Base-by-base conservation (phyloP, 1,284 basidiomycete genomes). In the Trametes sp. region DNA sequence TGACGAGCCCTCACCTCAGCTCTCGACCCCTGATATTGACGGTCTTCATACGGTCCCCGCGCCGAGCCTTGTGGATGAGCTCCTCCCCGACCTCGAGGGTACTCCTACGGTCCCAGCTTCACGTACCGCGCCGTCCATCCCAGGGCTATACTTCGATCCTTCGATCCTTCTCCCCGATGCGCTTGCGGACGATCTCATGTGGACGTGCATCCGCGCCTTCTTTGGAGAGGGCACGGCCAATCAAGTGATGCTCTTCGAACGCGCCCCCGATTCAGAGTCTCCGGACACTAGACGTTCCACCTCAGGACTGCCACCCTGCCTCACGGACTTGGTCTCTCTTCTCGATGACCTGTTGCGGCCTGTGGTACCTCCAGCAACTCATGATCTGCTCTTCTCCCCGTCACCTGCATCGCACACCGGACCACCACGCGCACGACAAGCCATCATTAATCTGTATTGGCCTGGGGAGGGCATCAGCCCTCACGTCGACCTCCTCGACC, bases 381-480 rank as follows among this genome's bases (percentile, higher is more conserved):
- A 87, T 59, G 68, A 75, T 11, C 76, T 87, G 31, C 77, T 92
- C 28, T 90, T 89, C 72, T 87, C 84, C 3, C 65, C 69, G 1
- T 62, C 66, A 23, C 66, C 64, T 10, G 70, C 72, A 2, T 60
- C 61, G 14, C 55, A 64, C 41, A 35, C 38, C 13, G 66, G 66
- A 5, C 80, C 77, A 0, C 74, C 76, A 13, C 78, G 77, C 44
- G 86, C 89, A 0, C 82, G 92, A 33, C 93, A 95, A 72, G 90
- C 86, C 1, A 95, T 95, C 60, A 69, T 95, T 56, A 95, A 95
- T 72, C 77, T 92, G 4, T 95, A 95, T 71, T 77, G 78, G 52
- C 90, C 90, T 0, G 92, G 92, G 1, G 88, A 94, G 72, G 93
- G 93, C 11, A 94, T 95, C 65, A 80, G 86, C 1, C 82, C 91